Evolutionary conservation across 2,329 filamentous ascomycete species (phyloP).

Genomic region (Aurifilum marmelostoma): DNA sequence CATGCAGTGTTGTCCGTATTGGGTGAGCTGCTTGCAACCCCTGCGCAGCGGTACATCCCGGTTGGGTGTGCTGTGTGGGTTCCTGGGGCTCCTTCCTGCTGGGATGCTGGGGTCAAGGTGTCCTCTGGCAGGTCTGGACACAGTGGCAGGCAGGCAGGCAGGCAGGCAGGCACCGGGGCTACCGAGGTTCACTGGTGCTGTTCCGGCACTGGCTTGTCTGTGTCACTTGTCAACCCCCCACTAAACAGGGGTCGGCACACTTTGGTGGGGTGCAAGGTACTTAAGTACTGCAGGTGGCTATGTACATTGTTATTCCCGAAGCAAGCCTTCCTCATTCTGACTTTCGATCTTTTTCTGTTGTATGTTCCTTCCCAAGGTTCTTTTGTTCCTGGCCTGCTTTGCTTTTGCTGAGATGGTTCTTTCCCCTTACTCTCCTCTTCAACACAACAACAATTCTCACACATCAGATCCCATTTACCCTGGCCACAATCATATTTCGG

Average conservation of each 20-base stretch:
- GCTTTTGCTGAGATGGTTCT: not conserved
- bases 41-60: constrained; percentile 2
- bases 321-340: too few relatives aligned
- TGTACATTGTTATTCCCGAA: not conserved
- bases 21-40: not conserved
- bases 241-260: not conserved
- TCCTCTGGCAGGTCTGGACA: not conserved
- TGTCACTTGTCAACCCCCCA: not conserved
- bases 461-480: not conserved
- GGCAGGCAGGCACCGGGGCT: too few relatives aligned
- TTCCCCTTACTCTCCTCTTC: not conserved
- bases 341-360: not conserved
- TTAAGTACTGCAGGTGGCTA: not conserved
- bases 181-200: not conserved
- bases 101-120: not conserved
- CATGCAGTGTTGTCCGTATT: not conserved
- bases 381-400: too few relatives aligned
- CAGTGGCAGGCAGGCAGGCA: too few relatives aligned
- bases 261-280: not conserved
- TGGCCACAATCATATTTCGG: too few relatives aligned
- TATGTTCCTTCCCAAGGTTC: too few relatives aligned
- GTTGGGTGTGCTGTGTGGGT: not conserved
- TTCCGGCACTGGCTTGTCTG: not conserved
- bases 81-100: not conserved
- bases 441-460: not conserved